Conservation (phyloP, 768 basidiomycete genomes). For the Amanita exitialis region DNA sequence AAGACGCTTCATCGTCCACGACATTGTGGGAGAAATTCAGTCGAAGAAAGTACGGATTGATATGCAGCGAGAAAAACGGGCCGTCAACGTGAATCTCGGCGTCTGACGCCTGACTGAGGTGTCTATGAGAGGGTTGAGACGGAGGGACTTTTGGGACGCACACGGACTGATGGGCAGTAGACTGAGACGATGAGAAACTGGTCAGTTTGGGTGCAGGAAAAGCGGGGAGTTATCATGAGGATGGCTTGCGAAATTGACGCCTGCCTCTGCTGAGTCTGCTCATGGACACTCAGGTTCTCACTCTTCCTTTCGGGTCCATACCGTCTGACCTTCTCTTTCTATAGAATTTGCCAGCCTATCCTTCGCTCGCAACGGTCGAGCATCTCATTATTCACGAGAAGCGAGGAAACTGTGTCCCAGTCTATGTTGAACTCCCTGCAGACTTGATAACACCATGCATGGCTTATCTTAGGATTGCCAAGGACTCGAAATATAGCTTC, state of each 20-base stretch:
- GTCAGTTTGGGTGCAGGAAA: slow-evolving; percentile 57
- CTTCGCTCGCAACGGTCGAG: slow-evolving; percentile 67
- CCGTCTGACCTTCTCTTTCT: slow-evolving; percentile 2
- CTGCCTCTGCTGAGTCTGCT: background rate
- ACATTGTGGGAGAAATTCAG: slow-evolving; percentile 63
- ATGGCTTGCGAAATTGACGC: background rate
- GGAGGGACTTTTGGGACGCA: slow-evolving; percentile 21
- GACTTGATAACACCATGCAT: slow-evolving; percentile 96
- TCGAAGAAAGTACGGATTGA: slow-evolving; percentile 80
- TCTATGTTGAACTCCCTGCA: slow-evolving; percentile 88
- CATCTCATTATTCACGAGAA: slow-evolving; percentile 72
- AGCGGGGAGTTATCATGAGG: slow-evolving; percentile 68
- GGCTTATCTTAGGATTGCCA: slow-evolving; percentile 88
- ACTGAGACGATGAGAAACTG: slow-evolving; percentile 45
- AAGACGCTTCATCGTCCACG: slow-evolving; percentile 59
- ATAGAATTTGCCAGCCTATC: slow-evolving; percentile 60
- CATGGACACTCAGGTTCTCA: slow-evolving; percentile 44
- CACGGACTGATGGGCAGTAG: slow-evolving; percentile 67
- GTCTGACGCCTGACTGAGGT: slow-evolving; percentile 59
- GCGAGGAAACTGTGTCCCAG: slow-evolving; percentile 85
- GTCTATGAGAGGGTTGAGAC: slow-evolving; percentile 14
- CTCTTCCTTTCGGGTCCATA: background rate
- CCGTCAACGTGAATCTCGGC: slow-evolving; percentile 72
- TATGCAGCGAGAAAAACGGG: slow-evolving; percentile 58
- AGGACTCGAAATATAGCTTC: slow-evolving; percentile 92